phyloP scores from a whole-genome alignment of 129 eudicot species.

The Arctium minus region DNA sequence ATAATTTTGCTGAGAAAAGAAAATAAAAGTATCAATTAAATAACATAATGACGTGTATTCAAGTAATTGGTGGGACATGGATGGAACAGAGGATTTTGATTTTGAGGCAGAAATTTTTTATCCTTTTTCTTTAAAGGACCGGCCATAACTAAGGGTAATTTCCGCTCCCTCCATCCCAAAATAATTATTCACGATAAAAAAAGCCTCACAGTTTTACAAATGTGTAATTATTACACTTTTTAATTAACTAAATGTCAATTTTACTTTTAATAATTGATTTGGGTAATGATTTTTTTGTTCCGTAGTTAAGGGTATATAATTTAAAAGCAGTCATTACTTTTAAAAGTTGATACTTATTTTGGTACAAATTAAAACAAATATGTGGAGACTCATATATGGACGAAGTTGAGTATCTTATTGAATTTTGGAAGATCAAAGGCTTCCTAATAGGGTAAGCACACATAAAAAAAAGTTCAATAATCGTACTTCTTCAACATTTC shows the following conservation, averaged over 20 bases:
- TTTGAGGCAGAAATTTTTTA: too few species aligned
- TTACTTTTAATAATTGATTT: background rate
- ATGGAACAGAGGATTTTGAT: background rate
- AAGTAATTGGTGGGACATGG: background rate
- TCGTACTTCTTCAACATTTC: background rate
- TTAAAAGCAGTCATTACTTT: background rate
- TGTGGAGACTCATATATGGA: too few species aligned
- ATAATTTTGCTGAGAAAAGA: too few species aligned
- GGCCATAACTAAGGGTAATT: too few species aligned
- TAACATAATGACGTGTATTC: background rate
- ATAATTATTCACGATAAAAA: too few species aligned
- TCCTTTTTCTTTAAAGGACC: too few species aligned
- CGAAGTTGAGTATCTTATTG: background rate
- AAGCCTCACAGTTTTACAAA: background rate
- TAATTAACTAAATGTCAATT: background rate
- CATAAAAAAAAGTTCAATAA: background rate
- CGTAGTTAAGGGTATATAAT: too few species aligned
- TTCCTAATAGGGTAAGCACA: conserved; percentile 9
- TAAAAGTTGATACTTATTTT: background rate
- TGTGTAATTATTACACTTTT: too few species aligned
- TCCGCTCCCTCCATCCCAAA: too few species aligned
- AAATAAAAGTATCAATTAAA: too few species aligned
- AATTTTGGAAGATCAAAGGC: background rate
- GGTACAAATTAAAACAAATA: background rate
- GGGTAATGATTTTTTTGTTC: background rate